Conservation (phyloP, 2,329 filamentous ascomycete species). For the Verticillium nubilum region DNA sequence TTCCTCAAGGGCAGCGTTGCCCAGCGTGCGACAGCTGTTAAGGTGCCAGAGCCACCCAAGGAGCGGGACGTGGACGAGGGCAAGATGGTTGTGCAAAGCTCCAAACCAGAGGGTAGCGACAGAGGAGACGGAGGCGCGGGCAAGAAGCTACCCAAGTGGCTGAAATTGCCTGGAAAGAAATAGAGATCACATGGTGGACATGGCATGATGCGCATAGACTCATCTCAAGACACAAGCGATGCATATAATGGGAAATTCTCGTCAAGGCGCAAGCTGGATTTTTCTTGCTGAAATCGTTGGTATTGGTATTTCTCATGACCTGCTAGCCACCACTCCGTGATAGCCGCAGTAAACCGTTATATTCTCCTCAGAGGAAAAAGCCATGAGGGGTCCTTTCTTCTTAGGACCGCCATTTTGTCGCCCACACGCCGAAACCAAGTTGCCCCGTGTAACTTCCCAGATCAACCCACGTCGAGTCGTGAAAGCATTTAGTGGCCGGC, state of each 20-base stretch:
- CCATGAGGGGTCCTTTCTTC: background rate
- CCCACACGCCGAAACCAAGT: constrained; percentile 3
- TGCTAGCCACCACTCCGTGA: background rate
- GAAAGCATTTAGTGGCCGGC: constrained; percentile 47
- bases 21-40: constrained; percentile 60
- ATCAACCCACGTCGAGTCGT: constrained; percentile 1
- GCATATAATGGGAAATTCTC: background rate
- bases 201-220: background rate
- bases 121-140: constrained; percentile 24
- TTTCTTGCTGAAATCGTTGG: constrained; percentile 1
- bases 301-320: constrained; percentile 4
- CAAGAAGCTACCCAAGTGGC: constrained; percentile 61
- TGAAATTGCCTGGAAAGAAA: constrained; percentile 70
- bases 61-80: constrained; percentile 30
- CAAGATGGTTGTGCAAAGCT: constrained; percentile 26
- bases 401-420: background rate
- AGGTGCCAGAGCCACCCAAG: constrained; percentile 51
- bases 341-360: background rate
- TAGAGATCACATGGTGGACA: constrained; percentile 22
- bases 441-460: constrained; percentile 5
- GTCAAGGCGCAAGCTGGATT: background rate
- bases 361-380: background rate
- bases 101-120: constrained; percentile 27
- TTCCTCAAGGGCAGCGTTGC: constrained; percentile 56
- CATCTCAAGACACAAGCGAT: background rate